Conservation (phyloP, 2,329 filamentous ascomycete species). For the Colletotrichum sp. region DNA sequence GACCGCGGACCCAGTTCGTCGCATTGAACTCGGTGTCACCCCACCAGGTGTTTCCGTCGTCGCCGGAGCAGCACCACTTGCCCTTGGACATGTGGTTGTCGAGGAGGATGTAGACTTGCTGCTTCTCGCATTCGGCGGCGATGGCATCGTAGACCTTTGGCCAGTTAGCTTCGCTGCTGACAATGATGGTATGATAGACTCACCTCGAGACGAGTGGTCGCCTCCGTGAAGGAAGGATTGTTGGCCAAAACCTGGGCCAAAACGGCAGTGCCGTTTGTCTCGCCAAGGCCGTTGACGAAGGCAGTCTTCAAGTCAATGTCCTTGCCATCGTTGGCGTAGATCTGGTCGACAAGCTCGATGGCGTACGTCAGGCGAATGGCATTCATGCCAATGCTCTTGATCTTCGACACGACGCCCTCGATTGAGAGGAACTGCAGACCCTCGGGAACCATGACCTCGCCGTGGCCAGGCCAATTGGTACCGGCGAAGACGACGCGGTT, state of each 20-base stretch:
- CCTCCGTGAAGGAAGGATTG: conserved; percentile 60
- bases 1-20: conserved; percentile 64
- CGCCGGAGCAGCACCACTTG: conserved; percentile 61
- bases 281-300: conserved; percentile 51
- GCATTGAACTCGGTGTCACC: conserved; percentile 64
- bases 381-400: conserved; percentile 67
- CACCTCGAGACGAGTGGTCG: conserved; percentile 59
- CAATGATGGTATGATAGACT: conserved; percentile 16
- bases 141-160: conserved; percentile 59
- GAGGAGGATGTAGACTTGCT: conserved; percentile 62
- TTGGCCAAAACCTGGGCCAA: conserved; percentile 57
- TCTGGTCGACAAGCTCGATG: conserved; percentile 68
- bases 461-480: conserved; percentile 66
- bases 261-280: conserved; percentile 56
- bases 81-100: conserved; percentile 67
- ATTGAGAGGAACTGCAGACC: conserved; percentile 68
- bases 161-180: not conserved
- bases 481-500: conserved; percentile 56
- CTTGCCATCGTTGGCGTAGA: conserved; percentile 50
- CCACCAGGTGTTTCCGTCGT: conserved; percentile 66
- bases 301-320: conserved; percentile 52
- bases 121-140: conserved; percentile 59
- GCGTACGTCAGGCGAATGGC: conserved; percentile 67
- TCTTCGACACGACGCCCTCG: conserved; percentile 55
- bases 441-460: conserved; percentile 69